phyloP scores from a whole-genome alignment of 1,284 basidiomycete species.

The Ustilago hordei region DNA sequence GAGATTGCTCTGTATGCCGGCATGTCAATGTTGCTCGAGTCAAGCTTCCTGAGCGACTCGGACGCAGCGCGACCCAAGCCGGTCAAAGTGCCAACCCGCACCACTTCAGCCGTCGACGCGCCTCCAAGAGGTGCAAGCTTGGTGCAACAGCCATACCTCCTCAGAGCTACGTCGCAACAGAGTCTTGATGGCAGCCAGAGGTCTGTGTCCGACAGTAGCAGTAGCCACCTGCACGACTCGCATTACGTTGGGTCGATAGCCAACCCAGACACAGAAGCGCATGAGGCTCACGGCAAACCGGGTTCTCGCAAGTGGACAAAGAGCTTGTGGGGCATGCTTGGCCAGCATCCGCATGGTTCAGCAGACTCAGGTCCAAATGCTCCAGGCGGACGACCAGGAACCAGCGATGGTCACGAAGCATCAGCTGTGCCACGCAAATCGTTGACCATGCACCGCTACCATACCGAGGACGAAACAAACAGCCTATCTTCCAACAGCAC shows the following conservation, averaged over 20 bases:
- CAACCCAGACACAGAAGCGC: neutral
- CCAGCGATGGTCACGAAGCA: conserved; percentile 23
- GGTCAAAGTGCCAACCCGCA: conserved; percentile 35
- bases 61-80: conserved; percentile 49
- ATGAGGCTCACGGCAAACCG: conserved; percentile 14
- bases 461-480: conserved; percentile 29
- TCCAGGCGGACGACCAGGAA: conserved; percentile 13
- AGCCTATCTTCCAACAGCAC: conserved; percentile 11
- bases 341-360: conserved; percentile 20
- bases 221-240: conserved; percentile 5
- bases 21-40: conserved; percentile 61
- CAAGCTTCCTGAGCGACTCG: conserved; percentile 54
- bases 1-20: conserved; percentile 55
- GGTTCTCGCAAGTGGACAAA: conserved; percentile 44
- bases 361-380: conserved; percentile 9
- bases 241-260: neutral
- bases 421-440: conserved; percentile 20
- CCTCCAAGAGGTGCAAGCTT: conserved; percentile 35
- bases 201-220: conserved; percentile 19
- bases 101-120: conserved; percentile 37
- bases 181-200: conserved; percentile 21
- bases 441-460: conserved; percentile 35
- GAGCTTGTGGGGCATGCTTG: conserved; percentile 52
- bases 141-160: conserved; percentile 15
- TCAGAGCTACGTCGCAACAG: conserved; percentile 27